These are phyloP conservation scores for Aureobasidium sp. DNA, from an alignment of 2,329 filamentous ascomycete genomes.

Conservation along the genomic window DNA sequence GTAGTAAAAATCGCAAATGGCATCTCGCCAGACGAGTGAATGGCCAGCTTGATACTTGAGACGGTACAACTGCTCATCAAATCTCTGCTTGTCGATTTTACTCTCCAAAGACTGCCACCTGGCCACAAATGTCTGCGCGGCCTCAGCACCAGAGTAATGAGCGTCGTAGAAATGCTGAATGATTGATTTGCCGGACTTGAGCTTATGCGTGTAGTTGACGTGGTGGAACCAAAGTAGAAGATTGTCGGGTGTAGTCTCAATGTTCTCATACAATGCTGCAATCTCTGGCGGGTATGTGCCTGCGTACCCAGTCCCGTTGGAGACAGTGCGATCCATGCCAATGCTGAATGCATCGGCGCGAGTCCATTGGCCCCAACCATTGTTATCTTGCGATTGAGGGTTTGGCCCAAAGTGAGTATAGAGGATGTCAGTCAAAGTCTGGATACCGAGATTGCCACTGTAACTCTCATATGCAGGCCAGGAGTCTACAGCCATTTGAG, in stretches of 20 bases:
- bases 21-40: constrained; percentile 63
- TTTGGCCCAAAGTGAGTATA: constrained; percentile 63
- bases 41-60: constrained; percentile 63
- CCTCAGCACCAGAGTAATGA: constrained; percentile 54
- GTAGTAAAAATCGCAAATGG: constrained; percentile 57
- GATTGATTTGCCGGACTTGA: constrained; percentile 59
- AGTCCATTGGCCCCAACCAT: constrained; percentile 67
- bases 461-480: constrained; percentile 69
- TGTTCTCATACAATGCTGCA: constrained; percentile 50
- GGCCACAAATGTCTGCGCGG: constrained; percentile 51
- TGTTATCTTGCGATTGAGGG: constrained; percentile 58
- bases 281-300: constrained; percentile 61
- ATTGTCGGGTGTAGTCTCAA: constrained; percentile 59
- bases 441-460: constrained; percentile 61
- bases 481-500: constrained; percentile 58
- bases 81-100: constrained; percentile 55
- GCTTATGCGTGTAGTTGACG: constrained; percentile 56
- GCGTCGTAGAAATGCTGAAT: constrained; percentile 62
- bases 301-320: constrained; percentile 58
- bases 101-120: constrained; percentile 50
- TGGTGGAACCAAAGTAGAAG: constrained; percentile 70
- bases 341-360: constrained; percentile 53
- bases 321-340: constrained; percentile 65
- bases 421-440: constrained; percentile 62
- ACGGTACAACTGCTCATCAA: constrained; percentile 51